A percentile compares a stretch with the other conserved stretches of the same genome.
Conservation (phyloP, 1,139 yeast species). For the Kurtzmaniella quercitrusa region DNA sequence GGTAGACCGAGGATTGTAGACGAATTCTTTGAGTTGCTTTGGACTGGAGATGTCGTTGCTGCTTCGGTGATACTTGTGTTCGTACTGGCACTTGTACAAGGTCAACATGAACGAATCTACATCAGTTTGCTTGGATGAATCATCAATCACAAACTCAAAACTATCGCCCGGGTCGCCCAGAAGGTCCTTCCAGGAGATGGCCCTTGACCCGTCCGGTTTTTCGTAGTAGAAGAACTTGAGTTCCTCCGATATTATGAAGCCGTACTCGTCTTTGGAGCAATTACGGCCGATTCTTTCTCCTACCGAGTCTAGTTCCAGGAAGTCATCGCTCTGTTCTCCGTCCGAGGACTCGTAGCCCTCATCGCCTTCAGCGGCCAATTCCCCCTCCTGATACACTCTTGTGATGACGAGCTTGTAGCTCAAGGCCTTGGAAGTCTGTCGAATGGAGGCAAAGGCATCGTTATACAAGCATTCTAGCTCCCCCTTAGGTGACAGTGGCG, state of each 20-base stretch:
- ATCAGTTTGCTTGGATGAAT: slow-evolving; percentile 50
- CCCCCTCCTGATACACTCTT: slow-evolving; percentile 67
- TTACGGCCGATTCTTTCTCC: slow-evolving; percentile 21
- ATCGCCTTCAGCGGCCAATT: slow-evolving; percentile 36
- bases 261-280: slow-evolving; percentile 58
- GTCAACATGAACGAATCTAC: slow-evolving; percentile 63
- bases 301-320: slow-evolving; percentile 24
- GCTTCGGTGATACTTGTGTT: slow-evolving; percentile 61
- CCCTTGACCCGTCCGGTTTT: slow-evolving; percentile 29
- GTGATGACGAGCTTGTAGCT: slow-evolving; percentile 70
- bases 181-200: slow-evolving; percentile 76
- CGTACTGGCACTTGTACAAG: slow-evolving; percentile 69
- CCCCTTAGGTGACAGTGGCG: slow-evolving; percentile 80
- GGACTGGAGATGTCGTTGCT: slow-evolving; percentile 42
- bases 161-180: slow-evolving; percentile 85
- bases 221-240: slow-evolving; percentile 44
- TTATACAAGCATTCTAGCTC: slow-evolving; percentile 78
- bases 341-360: slow-evolving; percentile 47
- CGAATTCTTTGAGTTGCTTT: slow-evolving; percentile 54
- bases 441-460: slow-evolving; percentile 72
- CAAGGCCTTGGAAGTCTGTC: slow-evolving; percentile 62
- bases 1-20: slow-evolving; percentile 24
- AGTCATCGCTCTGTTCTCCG: slow-evolving; percentile 42
- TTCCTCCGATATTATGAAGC: slow-evolving; percentile 63
- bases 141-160: slow-evolving; percentile 76